Evolutionary conservation across 2,329 filamentous ascomycete species (phyloP).

Genomic region (Fusarium sp.): DNA sequence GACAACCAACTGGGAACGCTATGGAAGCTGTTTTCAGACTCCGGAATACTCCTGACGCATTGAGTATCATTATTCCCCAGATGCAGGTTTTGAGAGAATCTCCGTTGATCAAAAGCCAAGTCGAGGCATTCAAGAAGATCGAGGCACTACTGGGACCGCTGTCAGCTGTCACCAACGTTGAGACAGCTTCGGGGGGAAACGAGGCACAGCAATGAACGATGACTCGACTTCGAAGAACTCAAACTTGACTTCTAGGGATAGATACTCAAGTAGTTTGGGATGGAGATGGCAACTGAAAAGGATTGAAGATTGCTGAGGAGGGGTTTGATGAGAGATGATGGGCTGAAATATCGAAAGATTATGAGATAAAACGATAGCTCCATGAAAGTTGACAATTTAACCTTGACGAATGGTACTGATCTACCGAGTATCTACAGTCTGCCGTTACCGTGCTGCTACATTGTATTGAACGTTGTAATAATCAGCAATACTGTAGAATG

Average conservation of each 20-base stretch:
- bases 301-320: neutral
- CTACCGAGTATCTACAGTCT: too few species aligned
- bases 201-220: neutral
- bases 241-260: neutral
- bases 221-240: too few species aligned
- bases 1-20: neutral
- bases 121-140: neutral
- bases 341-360: neutral
- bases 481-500: too few species aligned
- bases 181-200: neutral
- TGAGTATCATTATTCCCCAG: rapidly evolving
- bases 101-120: neutral
- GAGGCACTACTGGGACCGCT: neutral
- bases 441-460: too few species aligned
- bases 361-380: neutral
- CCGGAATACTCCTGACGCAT: rapidly evolving
- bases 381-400: too few species aligned
- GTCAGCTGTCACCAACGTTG: neutral
- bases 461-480: too few species aligned
- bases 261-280: neutral
- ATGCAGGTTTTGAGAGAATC: neutral
- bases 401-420: too few species aligned
- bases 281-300: neutral
- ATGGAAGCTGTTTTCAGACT: neutral
- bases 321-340: neutral